phyloP scores from a whole-genome alignment of 331 rosid species.

The Erythrophleum ivorense region DNA sequence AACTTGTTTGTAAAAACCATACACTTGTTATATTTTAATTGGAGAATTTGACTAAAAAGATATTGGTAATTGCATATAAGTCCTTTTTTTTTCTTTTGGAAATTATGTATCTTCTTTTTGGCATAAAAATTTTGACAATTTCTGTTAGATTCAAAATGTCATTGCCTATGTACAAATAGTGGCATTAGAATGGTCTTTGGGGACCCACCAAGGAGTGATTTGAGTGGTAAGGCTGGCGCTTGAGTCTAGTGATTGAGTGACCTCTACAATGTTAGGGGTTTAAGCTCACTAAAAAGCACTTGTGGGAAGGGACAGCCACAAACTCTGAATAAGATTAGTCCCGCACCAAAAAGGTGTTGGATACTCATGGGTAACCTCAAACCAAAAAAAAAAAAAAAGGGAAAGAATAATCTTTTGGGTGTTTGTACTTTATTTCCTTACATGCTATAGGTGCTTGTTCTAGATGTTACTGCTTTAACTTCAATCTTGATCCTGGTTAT shows the following conservation, averaged over 20 bases:
- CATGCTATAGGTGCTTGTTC: not conserved
- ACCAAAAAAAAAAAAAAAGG: not conserved
- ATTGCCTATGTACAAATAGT: not conserved
- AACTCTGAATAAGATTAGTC: not conserved
- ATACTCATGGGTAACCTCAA: no score
- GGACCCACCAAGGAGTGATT: not conserved
- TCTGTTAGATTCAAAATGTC: not conserved
- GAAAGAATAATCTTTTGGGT: not conserved
- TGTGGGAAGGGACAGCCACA: not conserved
- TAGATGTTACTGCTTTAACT: constrained; percentile 9
- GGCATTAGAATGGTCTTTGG: not conserved
- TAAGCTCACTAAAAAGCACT: not conserved
- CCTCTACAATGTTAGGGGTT: not conserved
- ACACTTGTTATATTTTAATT: no score
- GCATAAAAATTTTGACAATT: not conserved
- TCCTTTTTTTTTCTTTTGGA: not conserved
- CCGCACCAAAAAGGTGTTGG: not conserved
- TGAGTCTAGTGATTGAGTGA: not conserved
- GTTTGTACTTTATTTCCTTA: not conserved
- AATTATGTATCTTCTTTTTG: not conserved
- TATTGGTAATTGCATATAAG: not conserved
- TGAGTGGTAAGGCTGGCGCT: no score
- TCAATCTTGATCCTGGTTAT: constrained; percentile 10
- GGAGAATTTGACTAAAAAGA: no score
- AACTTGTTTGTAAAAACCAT: no score